These are phyloP conservation scores for Fraxinus quadrangulata DNA, from an alignment of 257 asterid genomes.

Conservation along the genomic window DNA sequence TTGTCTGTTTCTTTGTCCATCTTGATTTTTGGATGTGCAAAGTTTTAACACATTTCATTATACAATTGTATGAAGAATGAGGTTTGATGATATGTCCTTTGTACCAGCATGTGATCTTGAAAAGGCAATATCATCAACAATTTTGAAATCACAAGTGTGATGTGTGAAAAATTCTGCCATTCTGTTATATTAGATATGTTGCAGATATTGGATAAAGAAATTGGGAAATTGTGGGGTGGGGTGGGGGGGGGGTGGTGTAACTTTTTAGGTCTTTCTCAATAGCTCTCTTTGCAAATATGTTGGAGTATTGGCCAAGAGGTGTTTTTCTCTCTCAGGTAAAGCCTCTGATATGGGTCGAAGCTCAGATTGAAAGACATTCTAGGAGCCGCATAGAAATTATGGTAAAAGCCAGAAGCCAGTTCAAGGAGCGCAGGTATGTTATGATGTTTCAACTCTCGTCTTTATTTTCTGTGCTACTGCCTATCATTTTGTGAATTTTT, in stretches of 20 bases:
- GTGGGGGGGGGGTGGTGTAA: neutral
- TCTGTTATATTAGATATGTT: neutral
- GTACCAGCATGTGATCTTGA: neutral
- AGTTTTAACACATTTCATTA: neutral
- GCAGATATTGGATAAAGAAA: slow-evolving; percentile 7
- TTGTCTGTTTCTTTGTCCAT: neutral
- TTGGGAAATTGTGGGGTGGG: neutral
- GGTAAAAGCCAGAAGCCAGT: slow-evolving; percentile 61
- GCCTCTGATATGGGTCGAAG: slow-evolving; percentile 64
- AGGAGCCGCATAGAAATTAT: slow-evolving; percentile 48
- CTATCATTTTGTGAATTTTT: neutral
- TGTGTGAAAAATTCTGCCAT: neutral
- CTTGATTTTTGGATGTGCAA: neutral
- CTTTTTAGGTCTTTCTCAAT: neutral
- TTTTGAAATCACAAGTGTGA: neutral
- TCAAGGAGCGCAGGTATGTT: slow-evolving; percentile 60
- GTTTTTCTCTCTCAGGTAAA: slow-evolving; percentile 40
- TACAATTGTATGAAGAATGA: neutral
- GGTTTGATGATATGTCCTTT: neutral
- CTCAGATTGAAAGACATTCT: slow-evolving; percentile 57
- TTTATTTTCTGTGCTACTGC: neutral
- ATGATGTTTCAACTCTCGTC: neutral
- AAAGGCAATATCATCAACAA: neutral
- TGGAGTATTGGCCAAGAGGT: neutral
- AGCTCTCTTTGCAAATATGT: neutral